A percentile compares a stretch with the other conserved stretches of the same genome.
Evolutionary conservation across 2,329 filamentous ascomycete species (phyloP).

Genomic region (Calonectria leucothoes): DNA sequence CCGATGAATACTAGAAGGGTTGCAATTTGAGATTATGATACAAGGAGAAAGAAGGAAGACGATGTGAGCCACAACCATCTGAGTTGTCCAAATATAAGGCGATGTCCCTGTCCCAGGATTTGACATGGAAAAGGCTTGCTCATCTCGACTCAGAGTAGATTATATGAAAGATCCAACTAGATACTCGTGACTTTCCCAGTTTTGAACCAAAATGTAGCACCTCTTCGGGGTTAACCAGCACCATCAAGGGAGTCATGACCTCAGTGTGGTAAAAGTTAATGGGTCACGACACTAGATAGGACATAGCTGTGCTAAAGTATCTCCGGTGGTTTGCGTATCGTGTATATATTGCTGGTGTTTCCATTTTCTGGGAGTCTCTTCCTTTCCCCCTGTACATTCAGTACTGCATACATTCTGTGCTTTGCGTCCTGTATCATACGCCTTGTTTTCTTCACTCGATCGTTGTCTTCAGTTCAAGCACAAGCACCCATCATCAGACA

Average conservation of each 20-base stretch:
- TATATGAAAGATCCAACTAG: not conserved
- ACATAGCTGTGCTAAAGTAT: not conserved
- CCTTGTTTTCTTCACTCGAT: not conserved
- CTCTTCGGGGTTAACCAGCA: not conserved
- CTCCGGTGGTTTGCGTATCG: not conserved
- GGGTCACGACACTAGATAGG: not conserved
- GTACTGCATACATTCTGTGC: not conserved
- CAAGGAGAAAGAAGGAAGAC: not conserved
- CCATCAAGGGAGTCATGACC: not conserved
- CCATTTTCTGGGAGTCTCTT: not conserved
- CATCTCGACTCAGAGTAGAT: not conserved
- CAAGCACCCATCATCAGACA: not conserved
- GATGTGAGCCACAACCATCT: not conserved
- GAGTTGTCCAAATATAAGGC: not conserved
- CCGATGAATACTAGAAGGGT: no score
- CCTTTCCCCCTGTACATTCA: not conserved
- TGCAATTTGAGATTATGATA: not conserved
- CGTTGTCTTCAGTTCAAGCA: no score
- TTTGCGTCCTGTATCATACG: not conserved
- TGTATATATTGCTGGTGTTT: not conserved
- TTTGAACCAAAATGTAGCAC: not conserved
- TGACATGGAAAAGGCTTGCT: not conserved
- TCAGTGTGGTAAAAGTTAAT: not conserved
- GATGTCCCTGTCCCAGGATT: not conserved
- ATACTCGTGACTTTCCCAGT: not conserved